phyloP scores from a whole-genome alignment of 2,329 filamentous ascomycete genomes.

The Monascus ruber region DNA sequence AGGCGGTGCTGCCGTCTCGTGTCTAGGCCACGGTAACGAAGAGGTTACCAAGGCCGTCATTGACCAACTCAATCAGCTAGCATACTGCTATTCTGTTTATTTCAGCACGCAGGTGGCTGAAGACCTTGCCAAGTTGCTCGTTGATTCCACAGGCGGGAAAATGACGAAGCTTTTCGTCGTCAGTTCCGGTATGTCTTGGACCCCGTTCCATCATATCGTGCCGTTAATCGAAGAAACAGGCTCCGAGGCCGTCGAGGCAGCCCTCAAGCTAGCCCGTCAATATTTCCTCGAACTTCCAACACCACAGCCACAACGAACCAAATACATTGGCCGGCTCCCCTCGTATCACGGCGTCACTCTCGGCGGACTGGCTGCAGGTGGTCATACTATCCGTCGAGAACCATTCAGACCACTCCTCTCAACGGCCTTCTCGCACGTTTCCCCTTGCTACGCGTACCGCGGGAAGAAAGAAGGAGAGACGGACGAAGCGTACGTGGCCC shows the following conservation, averaged over 20 bases:
- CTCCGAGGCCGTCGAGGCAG: constrained; percentile 58
- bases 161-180: constrained; percentile 47
- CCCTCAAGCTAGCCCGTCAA: constrained; percentile 56
- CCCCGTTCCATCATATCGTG: background rate
- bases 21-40: constrained; percentile 55
- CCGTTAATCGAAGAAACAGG: constrained; percentile 27
- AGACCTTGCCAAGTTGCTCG: constrained; percentile 40
- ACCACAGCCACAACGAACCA: constrained; percentile 42
- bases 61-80: constrained; percentile 47
- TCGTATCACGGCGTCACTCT: constrained; percentile 64
- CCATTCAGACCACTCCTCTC: constrained; percentile 52
- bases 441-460: constrained; percentile 56
- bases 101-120: constrained; percentile 46
- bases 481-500: constrained; percentile 47
- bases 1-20: constrained; percentile 60
- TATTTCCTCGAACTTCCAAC: constrained; percentile 49
- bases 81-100: constrained; percentile 49
- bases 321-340: constrained; percentile 53
- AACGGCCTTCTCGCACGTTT: constrained; percentile 48
- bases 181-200: constrained; percentile 39
- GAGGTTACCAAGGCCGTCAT: constrained; percentile 50
- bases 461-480: constrained; percentile 42
- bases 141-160: constrained; percentile 40
- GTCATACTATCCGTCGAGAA: constrained; percentile 48
- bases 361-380: constrained; percentile 53